A percentile compares a stretch with the other conserved stretches of the same genome.
These are phyloP conservation scores for Eucalyptus polyanthemos DNA, from an alignment of 345 rosid genomes.

Conservation along the genomic window DNA sequence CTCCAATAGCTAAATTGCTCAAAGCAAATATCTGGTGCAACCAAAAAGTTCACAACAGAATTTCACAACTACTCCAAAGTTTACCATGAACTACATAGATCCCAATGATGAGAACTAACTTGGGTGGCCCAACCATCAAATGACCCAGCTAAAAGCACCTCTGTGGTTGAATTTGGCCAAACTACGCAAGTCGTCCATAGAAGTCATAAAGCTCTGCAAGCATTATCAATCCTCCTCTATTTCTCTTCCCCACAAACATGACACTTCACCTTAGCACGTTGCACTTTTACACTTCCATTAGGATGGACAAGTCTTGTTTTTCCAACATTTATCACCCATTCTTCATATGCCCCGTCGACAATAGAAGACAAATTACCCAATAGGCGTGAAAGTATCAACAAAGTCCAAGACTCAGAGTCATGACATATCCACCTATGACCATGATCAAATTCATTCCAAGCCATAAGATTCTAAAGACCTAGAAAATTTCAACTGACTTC, in stretches of 20 bases:
- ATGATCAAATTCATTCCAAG: too few relatives aligned
- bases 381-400: too few relatives aligned
- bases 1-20: background rate
- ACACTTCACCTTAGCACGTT: too few relatives aligned
- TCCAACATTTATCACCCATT: too few relatives aligned
- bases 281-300: too few relatives aligned
- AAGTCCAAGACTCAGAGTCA: too few relatives aligned
- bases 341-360: too few relatives aligned
- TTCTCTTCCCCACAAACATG: constrained; percentile 20
- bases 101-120: constrained; percentile 24
- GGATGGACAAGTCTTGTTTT: too few relatives aligned
- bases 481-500: too few relatives aligned
- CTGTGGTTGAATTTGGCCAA: constrained; percentile 80
- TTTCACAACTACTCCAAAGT: background rate
- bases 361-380: too few relatives aligned
- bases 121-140: constrained; percentile 86
- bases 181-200: constrained; percentile 57
- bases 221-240: constrained; percentile 58
- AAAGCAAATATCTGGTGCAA: background rate
- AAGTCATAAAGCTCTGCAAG: constrained; percentile 42
- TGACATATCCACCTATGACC: too few relatives aligned
- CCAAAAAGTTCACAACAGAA: background rate
- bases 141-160: constrained; percentile 75
- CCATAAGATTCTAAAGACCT: too few relatives aligned
- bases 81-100: background rate